Evolutionary conservation across 164 flowering plant genomes (phyloP).

Genomic region (Echeveria elegans): DNA sequence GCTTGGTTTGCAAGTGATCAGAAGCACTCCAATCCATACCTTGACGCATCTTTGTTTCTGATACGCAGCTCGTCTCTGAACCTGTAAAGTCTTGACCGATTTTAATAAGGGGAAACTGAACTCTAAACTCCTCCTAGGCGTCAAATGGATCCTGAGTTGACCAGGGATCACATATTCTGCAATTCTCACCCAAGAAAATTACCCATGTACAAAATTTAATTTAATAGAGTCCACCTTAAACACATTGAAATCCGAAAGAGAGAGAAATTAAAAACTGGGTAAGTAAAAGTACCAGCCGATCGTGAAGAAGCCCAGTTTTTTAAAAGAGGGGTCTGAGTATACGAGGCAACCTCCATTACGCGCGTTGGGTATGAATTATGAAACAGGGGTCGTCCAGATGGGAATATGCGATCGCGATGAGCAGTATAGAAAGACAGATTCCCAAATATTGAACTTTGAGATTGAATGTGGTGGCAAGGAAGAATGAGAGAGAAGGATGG

Average conservation of each 20-base stretch:
- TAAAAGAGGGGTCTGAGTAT: constrained; percentile 13
- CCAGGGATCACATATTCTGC: constrained; percentile 22
- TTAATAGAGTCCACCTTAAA: not conserved
- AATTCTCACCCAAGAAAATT: not conserved
- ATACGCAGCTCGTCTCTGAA: constrained; percentile 3
- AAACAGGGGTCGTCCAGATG: not conserved
- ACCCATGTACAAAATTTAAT: not conserved
- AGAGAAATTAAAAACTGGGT: not conserved
- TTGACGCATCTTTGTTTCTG: constrained; percentile 17
- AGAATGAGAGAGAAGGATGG: not conserved
- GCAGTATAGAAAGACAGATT: not conserved
- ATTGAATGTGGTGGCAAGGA: not conserved
- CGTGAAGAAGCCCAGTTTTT: constrained; percentile 7
- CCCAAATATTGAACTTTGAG: not conserved
- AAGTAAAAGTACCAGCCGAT: constrained; percentile 25
- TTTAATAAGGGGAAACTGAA: constrained; percentile 10
- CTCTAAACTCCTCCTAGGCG: constrained; percentile 18
- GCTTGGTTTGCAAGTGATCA: not conserved
- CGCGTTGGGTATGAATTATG: not conserved
- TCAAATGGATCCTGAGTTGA: constrained; percentile 11
- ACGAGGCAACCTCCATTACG: constrained; percentile 28
- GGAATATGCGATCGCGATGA: not conserved
- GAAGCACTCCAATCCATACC: constrained; percentile 16
- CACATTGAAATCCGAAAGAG: not conserved
- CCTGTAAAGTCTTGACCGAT: constrained; percentile 11